phyloP scores from a whole-genome alignment of 2,329 filamentous ascomycete genomes.

The Ceratocystiopsis sp. region DNA sequence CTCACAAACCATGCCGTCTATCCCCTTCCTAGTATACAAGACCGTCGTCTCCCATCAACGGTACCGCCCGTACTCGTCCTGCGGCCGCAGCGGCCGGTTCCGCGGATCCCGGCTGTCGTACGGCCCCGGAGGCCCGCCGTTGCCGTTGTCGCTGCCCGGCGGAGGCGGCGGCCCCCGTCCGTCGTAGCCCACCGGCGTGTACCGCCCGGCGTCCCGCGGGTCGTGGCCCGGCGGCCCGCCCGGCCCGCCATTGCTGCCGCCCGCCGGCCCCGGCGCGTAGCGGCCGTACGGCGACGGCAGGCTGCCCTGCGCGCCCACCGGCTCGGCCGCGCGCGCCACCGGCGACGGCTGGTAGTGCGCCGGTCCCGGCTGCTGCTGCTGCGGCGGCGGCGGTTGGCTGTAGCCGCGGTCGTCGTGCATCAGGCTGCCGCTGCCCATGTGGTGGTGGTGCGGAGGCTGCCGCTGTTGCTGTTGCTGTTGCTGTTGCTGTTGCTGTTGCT shows the following conservation, averaged over 20 bases:
- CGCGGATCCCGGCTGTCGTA: conserved; percentile 6
- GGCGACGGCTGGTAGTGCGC: conserved; percentile 10
- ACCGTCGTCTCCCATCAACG: not conserved
- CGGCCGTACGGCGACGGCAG: conserved; percentile 3
- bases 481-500: too few relatives aligned
- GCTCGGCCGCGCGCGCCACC: conserved; percentile 9
- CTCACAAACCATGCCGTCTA: not conserved
- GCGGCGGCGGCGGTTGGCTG: too few relatives aligned
- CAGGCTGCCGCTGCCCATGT: too few relatives aligned
- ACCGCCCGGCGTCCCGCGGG: conserved; percentile 10
- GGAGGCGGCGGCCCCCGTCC: conserved; percentile 9
- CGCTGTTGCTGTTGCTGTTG: too few relatives aligned
- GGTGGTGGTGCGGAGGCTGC: too few relatives aligned
- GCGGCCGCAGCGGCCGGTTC: conserved; percentile 9
- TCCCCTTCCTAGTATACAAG: not conserved
- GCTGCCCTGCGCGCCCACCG: not conserved
- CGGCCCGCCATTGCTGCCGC: not conserved
- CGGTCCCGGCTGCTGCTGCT: not conserved
- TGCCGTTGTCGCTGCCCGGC: not conserved
- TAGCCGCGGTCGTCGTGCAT: too few relatives aligned
- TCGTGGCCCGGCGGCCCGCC: conserved; percentile 6
- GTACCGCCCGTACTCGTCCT: conserved; percentile 11
- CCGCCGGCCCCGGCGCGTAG: not conserved
- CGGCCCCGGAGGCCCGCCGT: not conserved
- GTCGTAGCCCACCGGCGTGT: conserved; percentile 17